Base-by-base conservation (phyloP, 179 eudicot genomes). In the Heliamphora pulchella region DNA sequence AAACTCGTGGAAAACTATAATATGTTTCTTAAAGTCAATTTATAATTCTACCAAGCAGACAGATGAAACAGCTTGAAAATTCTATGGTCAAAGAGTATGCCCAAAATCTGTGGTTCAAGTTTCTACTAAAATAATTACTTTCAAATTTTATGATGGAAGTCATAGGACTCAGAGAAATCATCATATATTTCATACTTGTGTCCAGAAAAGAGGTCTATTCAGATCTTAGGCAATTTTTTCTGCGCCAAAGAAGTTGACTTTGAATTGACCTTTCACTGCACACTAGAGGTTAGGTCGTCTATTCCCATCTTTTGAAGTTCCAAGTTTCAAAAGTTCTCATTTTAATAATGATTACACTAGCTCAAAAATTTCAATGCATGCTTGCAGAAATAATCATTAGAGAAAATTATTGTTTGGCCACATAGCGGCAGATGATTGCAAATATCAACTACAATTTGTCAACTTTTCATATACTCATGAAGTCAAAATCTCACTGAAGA, bases 1-100 rank as follows among this genome's bases (percentile, higher is more conserved):
- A 58, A 17, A 44, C 31, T n/a, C 10, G 9, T 2, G 13, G 31
- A 68, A 48, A 55, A 2, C 11, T 11, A 18, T 46, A 70, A 10
- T 17, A 41, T 59, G 77, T 41, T 22, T 57, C n/a, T 31, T 57
- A n/a, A 50, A 58, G 18, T 17, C 2, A 54, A 14, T 64, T 18
- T n/a, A 58, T 39, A 69, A 54, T 44, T 20, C 81, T 31, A 31
- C 31, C 14, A 54, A 76, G 75, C 63, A 69, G 55, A 76, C 51
- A 3, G 14, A 39, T 70, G 46, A 64, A 75, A 50, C 18, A 77
- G 46, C 72, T 62, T 9, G 20, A 62, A 46, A 78, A 53, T 68
- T 61, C 67, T 43, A 31, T 13, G 4, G 31, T 77, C 47, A 71
- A 57, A 67, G 64, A 59, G n/a, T 55, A 59, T 39, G 66, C 2